phyloP scores from a whole-genome alignment of 2,329 filamentous ascomycete genomes.

The Ambrosiella xylebori region DNA sequence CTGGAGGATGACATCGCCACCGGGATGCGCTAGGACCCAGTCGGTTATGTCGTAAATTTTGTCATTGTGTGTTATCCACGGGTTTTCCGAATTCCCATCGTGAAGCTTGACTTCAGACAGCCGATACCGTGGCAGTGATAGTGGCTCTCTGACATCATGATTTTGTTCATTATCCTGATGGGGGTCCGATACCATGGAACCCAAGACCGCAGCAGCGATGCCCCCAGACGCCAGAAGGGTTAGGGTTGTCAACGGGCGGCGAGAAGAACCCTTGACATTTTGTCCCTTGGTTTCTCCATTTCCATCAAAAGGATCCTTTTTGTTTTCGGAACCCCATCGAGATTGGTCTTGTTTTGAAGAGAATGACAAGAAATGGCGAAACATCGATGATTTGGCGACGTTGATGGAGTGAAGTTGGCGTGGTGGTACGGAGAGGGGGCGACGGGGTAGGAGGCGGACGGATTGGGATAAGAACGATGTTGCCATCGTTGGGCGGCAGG shows the following conservation, averaged over 20 bases:
- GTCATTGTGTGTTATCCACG: constrained; percentile 47
- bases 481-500: constrained; percentile 11
- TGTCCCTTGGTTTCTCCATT: neutral
- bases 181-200: constrained; percentile 8
- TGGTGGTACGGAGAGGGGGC: constrained; percentile 9
- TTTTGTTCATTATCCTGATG: neutral
- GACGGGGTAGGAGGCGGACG: constrained; percentile 4
- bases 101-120: constrained; percentile 35
- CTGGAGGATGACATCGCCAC: constrained; percentile 49
- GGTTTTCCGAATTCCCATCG: constrained; percentile 32
- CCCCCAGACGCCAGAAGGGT: constrained; percentile 13
- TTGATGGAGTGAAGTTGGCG: constrained; percentile 4
- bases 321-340: neutral
- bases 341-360: constrained; percentile 6
- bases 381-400: neutral
- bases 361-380: neutral
- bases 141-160: constrained; percentile 20
- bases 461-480: constrained; percentile 13
- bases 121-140: constrained; percentile 29
- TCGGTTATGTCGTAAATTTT: constrained; percentile 56
- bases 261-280: no score
- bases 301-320: neutral
- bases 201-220: constrained; percentile 3
- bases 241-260: constrained; percentile 5
- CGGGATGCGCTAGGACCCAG: constrained; percentile 48